Conservation (phyloP, 2,329 filamentous ascomycete genomes). For the Fonsecaea pedrosoi region DNA sequence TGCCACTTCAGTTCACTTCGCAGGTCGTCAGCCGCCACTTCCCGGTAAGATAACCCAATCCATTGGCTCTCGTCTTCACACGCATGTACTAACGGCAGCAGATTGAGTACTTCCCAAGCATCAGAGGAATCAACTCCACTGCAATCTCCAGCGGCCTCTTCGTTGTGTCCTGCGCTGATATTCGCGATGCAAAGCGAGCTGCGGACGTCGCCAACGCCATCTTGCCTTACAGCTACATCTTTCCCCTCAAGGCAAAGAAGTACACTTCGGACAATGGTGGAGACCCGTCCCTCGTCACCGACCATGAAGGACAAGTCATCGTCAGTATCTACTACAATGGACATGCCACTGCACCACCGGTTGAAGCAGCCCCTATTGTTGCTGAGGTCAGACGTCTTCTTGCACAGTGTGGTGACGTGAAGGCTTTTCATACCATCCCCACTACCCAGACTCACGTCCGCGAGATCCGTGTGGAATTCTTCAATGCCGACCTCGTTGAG, state of each 20-base stretch:
- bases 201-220: constrained; percentile 55
- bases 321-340: constrained; percentile 56
- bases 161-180: constrained; percentile 65
- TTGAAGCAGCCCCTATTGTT: constrained; percentile 49
- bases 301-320: constrained; percentile 64
- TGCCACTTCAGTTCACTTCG: constrained; percentile 44
- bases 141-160: constrained; percentile 51
- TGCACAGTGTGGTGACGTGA: constrained; percentile 49
- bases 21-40: constrained; percentile 49
- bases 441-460: constrained; percentile 43
- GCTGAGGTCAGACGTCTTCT: constrained; percentile 53
- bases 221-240: constrained; percentile 56
- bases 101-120: constrained; percentile 41
- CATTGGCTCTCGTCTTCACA: not conserved
- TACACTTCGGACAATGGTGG: constrained; percentile 48
- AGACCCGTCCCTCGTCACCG: constrained; percentile 43
- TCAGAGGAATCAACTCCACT: constrained; percentile 48
- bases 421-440: constrained; percentile 44
- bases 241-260: constrained; percentile 55
- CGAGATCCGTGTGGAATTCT: constrained; percentile 51
- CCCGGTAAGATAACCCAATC: constrained; percentile 44
- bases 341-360: constrained; percentile 19
- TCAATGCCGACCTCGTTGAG: constrained; percentile 47
- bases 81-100: constrained; percentile 25
- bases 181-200: constrained; percentile 64